Evolutionary conservation across 2,329 filamentous ascomycete species (phyloP).

Genomic region (Phialophora chinensis): DNA sequence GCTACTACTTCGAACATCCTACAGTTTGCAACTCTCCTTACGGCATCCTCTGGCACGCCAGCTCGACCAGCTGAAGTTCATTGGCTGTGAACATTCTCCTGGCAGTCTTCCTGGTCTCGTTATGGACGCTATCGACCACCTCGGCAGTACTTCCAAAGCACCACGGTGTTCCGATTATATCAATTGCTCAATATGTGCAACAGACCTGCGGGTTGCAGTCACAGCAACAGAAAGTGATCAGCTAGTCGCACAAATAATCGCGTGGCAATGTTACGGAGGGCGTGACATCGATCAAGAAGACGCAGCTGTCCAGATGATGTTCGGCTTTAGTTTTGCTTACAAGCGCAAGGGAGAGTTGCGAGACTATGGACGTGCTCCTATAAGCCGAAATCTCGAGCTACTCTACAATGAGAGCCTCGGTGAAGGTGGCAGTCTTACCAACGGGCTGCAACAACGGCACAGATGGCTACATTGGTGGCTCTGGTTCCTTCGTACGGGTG

Average conservation of each 20-base stretch:
- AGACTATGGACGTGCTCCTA: conserved; percentile 6
- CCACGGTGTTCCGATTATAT: conserved; percentile 17
- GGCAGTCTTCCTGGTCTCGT: conserved; percentile 15
- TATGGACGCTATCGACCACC: conserved; percentile 19
- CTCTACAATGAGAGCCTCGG: conserved; percentile 17
- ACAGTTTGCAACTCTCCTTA: conserved; percentile 12
- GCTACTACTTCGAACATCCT: conserved; percentile 15
- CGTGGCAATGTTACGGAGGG: conserved; percentile 23
- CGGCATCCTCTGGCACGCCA: conserved; percentile 2
- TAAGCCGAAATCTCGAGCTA: conserved; percentile 24
- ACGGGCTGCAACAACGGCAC: conserved; percentile 22
- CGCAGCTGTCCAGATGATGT: conserved; percentile 6
- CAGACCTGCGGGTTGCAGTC: conserved; percentile 17
- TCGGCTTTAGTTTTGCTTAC: neutral
- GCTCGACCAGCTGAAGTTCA: conserved; percentile 3
- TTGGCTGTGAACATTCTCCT: conserved; percentile 14
- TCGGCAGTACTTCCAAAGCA: neutral
- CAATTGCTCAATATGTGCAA: conserved; percentile 20
- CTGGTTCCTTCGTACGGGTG: neutral
- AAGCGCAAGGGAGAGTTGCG: neutral
- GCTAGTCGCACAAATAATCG: conserved; percentile 7
- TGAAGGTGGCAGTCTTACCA: conserved; percentile 13
- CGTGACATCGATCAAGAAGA: conserved; percentile 19
- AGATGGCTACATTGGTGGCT: conserved; percentile 19
- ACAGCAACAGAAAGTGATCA: neutral